phyloP scores from a whole-genome alignment of 108 stramenopile genomes.

The Fistulifera solaris region DNA sequence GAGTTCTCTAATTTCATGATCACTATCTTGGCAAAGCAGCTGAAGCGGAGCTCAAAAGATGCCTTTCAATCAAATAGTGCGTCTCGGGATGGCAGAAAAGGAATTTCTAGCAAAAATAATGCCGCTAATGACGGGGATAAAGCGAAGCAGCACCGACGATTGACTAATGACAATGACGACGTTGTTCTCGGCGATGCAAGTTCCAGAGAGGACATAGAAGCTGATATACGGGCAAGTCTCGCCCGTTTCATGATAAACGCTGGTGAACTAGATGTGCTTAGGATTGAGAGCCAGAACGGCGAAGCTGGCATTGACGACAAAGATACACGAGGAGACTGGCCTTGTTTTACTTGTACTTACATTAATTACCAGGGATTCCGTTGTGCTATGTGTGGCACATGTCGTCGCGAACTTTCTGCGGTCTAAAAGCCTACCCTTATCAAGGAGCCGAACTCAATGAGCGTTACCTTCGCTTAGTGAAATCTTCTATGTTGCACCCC shows the following conservation, averaged over 20 bases:
- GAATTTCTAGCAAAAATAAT: slow-evolving; percentile 1
- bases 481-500: too few species aligned
- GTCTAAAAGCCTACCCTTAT: too few species aligned
- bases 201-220: background rate
- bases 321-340: slow-evolving; percentile 11
- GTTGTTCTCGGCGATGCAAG: background rate
- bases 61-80: background rate
- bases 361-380: slow-evolving; percentile 23
- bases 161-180: background rate
- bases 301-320: background rate
- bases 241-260: slow-evolving; percentile 5
- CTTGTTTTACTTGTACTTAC: slow-evolving; percentile 28
- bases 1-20: slow-evolving; percentile 40
- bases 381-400: slow-evolving; percentile 36
- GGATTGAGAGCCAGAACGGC: background rate
- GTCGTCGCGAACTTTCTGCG: background rate
- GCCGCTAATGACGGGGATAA: background rate
- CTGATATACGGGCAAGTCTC: slow-evolving; percentile 5
- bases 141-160: too few species aligned
- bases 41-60: slow-evolving; percentile 6
- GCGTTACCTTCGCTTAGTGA: too few species aligned
- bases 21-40: slow-evolving; percentile 27
- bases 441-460: too few species aligned
- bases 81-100: slow-evolving; percentile 1
- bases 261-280: background rate